Conservation (phyloP, 768 basidiomycete genomes). For the Zangia roseola region DNA sequence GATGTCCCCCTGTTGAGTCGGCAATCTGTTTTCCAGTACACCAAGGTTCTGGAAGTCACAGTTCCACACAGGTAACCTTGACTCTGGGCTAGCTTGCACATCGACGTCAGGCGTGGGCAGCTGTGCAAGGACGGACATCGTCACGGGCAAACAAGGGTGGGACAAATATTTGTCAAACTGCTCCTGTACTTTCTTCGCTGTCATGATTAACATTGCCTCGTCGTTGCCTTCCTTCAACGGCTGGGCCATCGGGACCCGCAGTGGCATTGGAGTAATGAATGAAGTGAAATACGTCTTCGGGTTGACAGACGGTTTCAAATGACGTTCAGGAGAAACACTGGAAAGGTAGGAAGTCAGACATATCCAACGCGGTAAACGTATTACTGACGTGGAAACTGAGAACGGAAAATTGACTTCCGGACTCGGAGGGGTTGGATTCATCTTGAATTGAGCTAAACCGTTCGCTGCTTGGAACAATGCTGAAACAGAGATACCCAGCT, state of each 20-base stretch:
- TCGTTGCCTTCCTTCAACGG: constrained; percentile 6
- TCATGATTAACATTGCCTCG: constrained; percentile 10
- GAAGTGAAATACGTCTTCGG: constrained; percentile 20
- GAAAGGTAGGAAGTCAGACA: no score
- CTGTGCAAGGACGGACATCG: background rate
- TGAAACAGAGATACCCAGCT: constrained; percentile 11
- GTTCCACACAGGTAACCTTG: constrained; percentile 7
- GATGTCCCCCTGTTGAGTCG: constrained; percentile 3
- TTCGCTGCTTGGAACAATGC: constrained; percentile 23
- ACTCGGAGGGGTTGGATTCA: constrained; percentile 17
- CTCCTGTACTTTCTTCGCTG: constrained; percentile 11
- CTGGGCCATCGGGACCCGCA: constrained; percentile 16
- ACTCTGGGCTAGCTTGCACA: background rate
- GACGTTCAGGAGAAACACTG: no score
- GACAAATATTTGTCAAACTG: constrained; percentile 10
- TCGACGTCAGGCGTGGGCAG: background rate
- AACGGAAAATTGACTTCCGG: constrained; percentile 19
- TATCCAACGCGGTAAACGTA: background rate
- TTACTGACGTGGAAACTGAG: constrained; percentile 9
- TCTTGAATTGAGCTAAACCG: constrained; percentile 18
- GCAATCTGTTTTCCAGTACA: constrained; percentile 10
- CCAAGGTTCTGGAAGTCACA: constrained; percentile 16
- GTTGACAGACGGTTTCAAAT: constrained; percentile 15
- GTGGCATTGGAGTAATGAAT: constrained; percentile 9
- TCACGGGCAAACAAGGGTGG: constrained; percentile 16